phyloP scores from a whole-genome alignment of 306 rosid genomes.

The Phaseolus lunatus region DNA sequence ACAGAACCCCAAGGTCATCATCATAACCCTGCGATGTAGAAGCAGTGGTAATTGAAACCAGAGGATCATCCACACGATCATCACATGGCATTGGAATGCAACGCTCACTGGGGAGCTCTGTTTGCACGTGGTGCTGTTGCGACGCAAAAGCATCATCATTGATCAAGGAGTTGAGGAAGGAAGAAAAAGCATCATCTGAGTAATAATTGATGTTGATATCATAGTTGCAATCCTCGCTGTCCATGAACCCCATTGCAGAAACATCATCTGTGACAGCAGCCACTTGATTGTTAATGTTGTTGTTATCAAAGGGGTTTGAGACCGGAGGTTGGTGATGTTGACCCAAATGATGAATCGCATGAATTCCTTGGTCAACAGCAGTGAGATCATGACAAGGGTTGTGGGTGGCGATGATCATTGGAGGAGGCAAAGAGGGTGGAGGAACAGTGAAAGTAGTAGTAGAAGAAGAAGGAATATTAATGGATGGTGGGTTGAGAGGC shows the following conservation, averaged over 20 bases:
- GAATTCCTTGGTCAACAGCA: not conserved
- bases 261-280: constrained; percentile 28
- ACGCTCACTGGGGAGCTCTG: constrained; percentile 16
- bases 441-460: not conserved
- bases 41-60: constrained; percentile 27
- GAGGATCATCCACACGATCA: constrained; percentile 36
- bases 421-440: not conserved
- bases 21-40: constrained; percentile 13
- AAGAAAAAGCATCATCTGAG: constrained; percentile 70
- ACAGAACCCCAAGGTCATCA: constrained; percentile 30
- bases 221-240: constrained; percentile 42
- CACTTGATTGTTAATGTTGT: not conserved
- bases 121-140: constrained; percentile 49
- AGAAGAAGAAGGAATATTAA: not conserved
- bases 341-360: not conserved
- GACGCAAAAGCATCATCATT: constrained; percentile 68
- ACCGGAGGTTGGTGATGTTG: not conserved
- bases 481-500: constrained; percentile 53
- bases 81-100: constrained; percentile 23
- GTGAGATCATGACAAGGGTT: not conserved
- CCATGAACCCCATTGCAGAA: constrained; percentile 40
- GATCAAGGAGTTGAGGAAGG: constrained; percentile 78
- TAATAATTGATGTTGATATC: constrained; percentile 49
- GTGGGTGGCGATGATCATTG: not conserved
- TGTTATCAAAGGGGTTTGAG: not conserved